phyloP scores from a whole-genome alignment of 257 asterid genomes.

The Forsythia viridissima region DNA sequence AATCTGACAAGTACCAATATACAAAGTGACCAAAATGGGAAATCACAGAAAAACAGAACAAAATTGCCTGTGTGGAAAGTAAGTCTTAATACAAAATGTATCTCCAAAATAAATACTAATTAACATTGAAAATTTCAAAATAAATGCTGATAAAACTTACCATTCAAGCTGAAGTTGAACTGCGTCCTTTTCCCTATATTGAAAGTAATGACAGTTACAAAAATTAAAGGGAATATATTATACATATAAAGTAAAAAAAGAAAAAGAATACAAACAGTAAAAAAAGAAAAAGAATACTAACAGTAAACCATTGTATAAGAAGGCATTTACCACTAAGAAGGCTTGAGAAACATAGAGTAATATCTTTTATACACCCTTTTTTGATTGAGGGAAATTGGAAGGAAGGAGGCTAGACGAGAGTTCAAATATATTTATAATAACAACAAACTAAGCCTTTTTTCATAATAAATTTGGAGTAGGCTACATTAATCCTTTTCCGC shows the following conservation, averaged over 20 bases:
- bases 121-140: background rate
- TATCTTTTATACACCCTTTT: background rate
- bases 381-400: constrained; percentile 7
- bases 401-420: background rate
- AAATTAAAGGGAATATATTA: constrained; percentile 14
- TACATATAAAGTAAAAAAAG: background rate
- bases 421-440: background rate
- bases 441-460: background rate
- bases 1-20: background rate
- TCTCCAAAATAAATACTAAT: constrained; percentile 11
- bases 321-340: background rate
- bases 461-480: background rate
- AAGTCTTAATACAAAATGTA: background rate
- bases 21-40: background rate
- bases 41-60: background rate
- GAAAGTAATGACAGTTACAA: constrained; percentile 25
- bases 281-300: constrained; percentile 8
- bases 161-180: constrained; percentile 87
- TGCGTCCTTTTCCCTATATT: constrained; percentile 75
- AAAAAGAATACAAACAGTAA: constrained; percentile 6
- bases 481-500: background rate
- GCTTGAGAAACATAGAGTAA: constrained; percentile 8
- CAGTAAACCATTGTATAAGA: constrained; percentile 13
- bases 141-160: constrained; percentile 44
- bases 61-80: background rate